Base-by-base conservation (phyloP, 768 basidiomycete species). In the Boletus reticuloceps region DNA sequence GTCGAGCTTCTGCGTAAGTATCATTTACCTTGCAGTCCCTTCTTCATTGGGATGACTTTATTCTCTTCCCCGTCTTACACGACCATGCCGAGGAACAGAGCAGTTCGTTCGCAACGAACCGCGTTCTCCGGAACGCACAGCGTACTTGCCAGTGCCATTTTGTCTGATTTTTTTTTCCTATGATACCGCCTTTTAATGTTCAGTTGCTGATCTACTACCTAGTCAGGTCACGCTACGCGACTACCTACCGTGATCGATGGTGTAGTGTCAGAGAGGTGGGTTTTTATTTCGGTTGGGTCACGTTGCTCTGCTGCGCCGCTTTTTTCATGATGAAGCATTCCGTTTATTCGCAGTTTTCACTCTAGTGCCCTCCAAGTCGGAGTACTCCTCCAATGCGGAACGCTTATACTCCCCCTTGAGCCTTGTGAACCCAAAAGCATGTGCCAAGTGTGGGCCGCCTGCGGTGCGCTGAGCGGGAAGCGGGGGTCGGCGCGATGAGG, bases 41-140 rank as follows among this genome's bases (percentile, higher is more conserved):
- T 12, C 42, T 56, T 58, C 40, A 58, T 49, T 53, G 17, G 56
- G 85, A 88, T 88, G 87, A 86, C 82, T 78, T 79, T 78, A 81
- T 89, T 89, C 88, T 89, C 87, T 90, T 89, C 88, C 88, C 88
- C 88, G 87, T 86, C 88, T 74, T 89, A 89, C 68, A 86, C 88
- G 88, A 89, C 89, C 82, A 85, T 90, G 89, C 77, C 83, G 88
- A 89, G 87, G 70, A 77, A 82, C 71, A 89, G 86, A 87, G 85
- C 64, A 67, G 83, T 86, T 78, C 80, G 83, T 88, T 86, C 83
- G 83, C 84, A 85, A 84, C 85, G 77, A 77, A 84, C 81, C 74
- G 82, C 79, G 78, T 74, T 76, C 74, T 81, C 55, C 72, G 75
- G 78, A 74, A 73, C 74, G 80, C 80, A 77, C 68, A 86, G 84